A percentile compares a stretch with the other conserved stretches of the same genome.
These are phyloP conservation scores for Cyclotella sp. DNA, from an alignment of 108 stramenopile genomes.

Conservation along the genomic window DNA sequence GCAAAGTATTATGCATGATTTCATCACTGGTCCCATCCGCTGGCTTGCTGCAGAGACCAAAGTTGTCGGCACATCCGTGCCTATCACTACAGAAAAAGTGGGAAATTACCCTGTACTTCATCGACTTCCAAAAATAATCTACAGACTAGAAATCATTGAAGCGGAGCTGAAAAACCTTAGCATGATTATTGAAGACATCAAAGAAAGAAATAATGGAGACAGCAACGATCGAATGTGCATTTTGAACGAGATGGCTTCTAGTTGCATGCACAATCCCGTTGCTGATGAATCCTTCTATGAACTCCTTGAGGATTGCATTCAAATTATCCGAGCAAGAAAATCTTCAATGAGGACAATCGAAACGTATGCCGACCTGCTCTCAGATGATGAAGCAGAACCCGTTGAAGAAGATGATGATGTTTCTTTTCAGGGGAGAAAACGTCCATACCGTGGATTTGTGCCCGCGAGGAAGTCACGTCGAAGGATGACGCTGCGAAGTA, in stretches of 20 bases:
- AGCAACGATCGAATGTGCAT: conserved; percentile 8
- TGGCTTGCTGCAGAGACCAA: conserved; percentile 26
- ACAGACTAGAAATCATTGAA: conserved; percentile 26
- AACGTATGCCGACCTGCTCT: neutral
- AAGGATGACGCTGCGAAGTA: conserved; percentile 15
- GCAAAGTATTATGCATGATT: neutral
- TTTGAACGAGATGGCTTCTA: conserved; percentile 16
- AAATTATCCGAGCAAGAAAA: conserved; percentile 3
- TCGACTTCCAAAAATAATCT: conserved; percentile 36
- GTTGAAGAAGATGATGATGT: conserved; percentile 4
- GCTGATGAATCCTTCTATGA: neutral
- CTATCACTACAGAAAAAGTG: neutral
- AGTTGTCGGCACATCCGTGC: conserved; percentile 1
- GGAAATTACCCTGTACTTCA: conserved; percentile 29
- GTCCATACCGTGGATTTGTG: neutral
- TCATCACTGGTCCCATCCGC: conserved; percentile 20
- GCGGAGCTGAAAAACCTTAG: conserved; percentile 30
- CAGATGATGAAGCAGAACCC: conserved; percentile 18
- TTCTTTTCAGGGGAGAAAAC: conserved; percentile 1
- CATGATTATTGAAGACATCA: conserved; percentile 17
- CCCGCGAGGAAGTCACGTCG: conserved; percentile 4
- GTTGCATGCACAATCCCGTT: neutral
- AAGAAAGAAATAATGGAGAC: neutral
- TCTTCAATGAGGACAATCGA: conserved; percentile 12
- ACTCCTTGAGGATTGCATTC: conserved; percentile 16